Base-by-base conservation (phyloP, 106 monocot species). In the Triglochin maritima region DNA sequence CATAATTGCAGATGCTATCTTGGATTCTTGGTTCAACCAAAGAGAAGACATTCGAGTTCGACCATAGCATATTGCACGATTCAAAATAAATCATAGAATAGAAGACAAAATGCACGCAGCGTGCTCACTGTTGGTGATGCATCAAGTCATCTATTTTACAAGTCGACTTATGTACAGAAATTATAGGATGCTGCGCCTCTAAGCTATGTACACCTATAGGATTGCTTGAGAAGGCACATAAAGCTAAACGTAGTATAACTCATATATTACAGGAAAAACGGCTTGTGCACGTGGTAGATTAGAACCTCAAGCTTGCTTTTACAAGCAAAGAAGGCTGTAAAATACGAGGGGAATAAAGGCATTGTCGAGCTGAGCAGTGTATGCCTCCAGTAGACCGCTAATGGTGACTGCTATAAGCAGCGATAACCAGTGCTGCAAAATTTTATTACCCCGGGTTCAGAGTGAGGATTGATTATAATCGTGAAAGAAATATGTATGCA, bases 261-360 rank as follows among this genome's bases (percentile, higher is more conserved):
- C 29, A 29, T 29, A 29, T 29, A 29, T 29, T 29, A 53, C 9
- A 53, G 12, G 52, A 8, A 8, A 53, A 12, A 56, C 56, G 5
- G 5, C 56, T 56, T 56, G 56, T 3, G 15, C 17, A 57, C 57
- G n/a, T 57, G 57, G n/a, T 57, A 57, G 16, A 57, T 3, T 57
- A n/a, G 57, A 57, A 57, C 17, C 17, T 15, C 4, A 17, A 57
- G 12, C n/a, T 57, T 16, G 49, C 68, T 56, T 66, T 80, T 73
- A 98, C 60, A 98, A 73, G 62, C 98, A 98, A 9, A 98, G 81
- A 74, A 98, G 98, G 79, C 86, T 86, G 66, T 86, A 98, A 73
- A 92, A 98, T 44, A 98, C 77, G 52, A 98, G 92, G 10, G 98
- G 98, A 46, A 98, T 98, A 57, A 98, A 98, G 64, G 98, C 98